Base-by-base conservation (phyloP, 345 rosid species). In the Pugionium dolabratum region DNA sequence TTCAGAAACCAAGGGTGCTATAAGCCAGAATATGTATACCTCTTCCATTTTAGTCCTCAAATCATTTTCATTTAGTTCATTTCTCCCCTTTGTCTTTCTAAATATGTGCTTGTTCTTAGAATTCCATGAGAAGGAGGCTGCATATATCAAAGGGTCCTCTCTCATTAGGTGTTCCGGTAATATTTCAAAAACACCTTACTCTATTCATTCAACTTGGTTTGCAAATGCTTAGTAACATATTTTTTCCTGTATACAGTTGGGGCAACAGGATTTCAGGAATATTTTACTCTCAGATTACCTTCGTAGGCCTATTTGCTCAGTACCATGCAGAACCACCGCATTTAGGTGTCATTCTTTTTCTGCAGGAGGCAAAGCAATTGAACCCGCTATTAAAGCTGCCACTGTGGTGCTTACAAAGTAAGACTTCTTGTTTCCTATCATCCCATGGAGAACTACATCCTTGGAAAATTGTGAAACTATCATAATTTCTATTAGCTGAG, bases 281-380 rank as follows among this genome's bases (percentile, higher is more conserved):
- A 32, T 44, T 62, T 54, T 33, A 52, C 72, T 71, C 54, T 80
- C 78, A 2, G 71, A 56, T 56, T 76, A 69, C 57, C 63, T 80
- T 47, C 76, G 71, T 55, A 62, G 73, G 68, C 85, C 80, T 30
- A 64, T 76, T 33, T 58, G 56, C 55, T 48, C 74, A 62, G 69
- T 61, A 50, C 79, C 78, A 48, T 34, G 26, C 49, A 81, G 79
- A 78, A 63, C 71, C 58, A 71, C 71, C 59, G 50, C 71, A 62
- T 79, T 87, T 54, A 75, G 81, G 76, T 85, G 95, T 74, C 79
- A 66, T 77, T 81, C 83, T 59, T 78, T 74, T 71, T 59, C 68
- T 69, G 66, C 58, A 44, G 83, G 86, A 53, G 78, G 79, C 55
- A 78, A 72, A 44, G 57, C 71, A 42, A 66, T 78, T 75, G 83